These are phyloP conservation scores for Populus alba DNA, from an alignment of 345 rosid genomes.

Conservation along the genomic window DNA sequence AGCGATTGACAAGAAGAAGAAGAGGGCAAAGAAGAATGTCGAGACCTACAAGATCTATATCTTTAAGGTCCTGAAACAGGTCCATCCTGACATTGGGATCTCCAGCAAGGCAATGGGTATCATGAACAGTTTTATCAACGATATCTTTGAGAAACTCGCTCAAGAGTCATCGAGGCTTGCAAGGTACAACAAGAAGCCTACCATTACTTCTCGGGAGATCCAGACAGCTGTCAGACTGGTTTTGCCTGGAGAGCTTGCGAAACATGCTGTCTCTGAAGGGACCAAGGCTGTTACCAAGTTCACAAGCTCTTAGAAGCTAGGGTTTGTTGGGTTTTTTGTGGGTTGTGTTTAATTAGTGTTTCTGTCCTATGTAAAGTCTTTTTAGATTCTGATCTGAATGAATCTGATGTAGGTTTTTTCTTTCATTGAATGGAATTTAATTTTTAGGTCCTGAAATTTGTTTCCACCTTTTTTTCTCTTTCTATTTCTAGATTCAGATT, in stretches of 20 bases:
- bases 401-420: neutral
- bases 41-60: slow-evolving; percentile 29
- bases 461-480: too few relatives aligned
- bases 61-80: slow-evolving; percentile 30
- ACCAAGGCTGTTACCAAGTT: slow-evolving; percentile 31
- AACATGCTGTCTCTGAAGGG: slow-evolving; percentile 30
- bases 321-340: neutral
- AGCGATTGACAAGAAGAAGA: slow-evolving; percentile 21
- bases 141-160: slow-evolving; percentile 27
- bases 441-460: too few relatives aligned
- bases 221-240: slow-evolving; percentile 26
- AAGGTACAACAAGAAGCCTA: slow-evolving; percentile 28
- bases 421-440: neutral
- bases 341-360: neutral
- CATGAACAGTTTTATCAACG: slow-evolving; percentile 29
- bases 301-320: slow-evolving; percentile 22
- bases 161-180: slow-evolving; percentile 22
- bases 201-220: slow-evolving; percentile 29
- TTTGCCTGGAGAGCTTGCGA: slow-evolving; percentile 27
- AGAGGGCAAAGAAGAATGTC: slow-evolving; percentile 24
- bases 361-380: neutral
- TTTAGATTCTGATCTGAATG: neutral
- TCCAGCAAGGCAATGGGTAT: slow-evolving; percentile 31
- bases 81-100: slow-evolving; percentile 26
- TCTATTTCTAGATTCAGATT: too few relatives aligned